Percentiles rank a stretch among this genome's conserved stretches.
Evolutionary conservation across 2,329 filamentous ascomycete species (phyloP).

Genomic region (Sclerotinia borealis): DNA sequence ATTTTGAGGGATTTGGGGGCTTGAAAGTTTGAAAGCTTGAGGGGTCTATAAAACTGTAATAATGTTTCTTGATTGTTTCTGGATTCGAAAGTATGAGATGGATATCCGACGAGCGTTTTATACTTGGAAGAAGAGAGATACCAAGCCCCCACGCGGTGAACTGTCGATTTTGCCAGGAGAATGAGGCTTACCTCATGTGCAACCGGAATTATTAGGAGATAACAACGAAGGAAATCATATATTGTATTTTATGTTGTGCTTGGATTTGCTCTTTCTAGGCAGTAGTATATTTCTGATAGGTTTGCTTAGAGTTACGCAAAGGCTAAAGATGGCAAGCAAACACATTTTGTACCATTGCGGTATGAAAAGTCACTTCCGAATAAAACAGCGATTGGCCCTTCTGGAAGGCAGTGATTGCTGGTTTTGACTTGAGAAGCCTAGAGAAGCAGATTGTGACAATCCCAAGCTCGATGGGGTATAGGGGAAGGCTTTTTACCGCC

Average conservation of each 20-base stretch:
- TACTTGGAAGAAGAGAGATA: background rate
- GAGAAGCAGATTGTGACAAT: background rate
- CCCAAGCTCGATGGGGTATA: background rate
- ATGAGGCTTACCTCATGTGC: conserved; percentile 6
- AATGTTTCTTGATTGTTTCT: background rate
- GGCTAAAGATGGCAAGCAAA: background rate
- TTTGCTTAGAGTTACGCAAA: background rate
- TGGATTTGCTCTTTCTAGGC: background rate
- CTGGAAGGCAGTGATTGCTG: background rate
- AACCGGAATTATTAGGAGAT: conserved; percentile 7
- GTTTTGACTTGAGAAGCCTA: background rate
- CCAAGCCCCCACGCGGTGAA: background rate
- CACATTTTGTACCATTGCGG: background rate
- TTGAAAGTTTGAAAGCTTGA: background rate
- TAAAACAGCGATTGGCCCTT: conserved; percentile 1
- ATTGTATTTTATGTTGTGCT: background rate
- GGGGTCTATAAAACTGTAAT: background rate
- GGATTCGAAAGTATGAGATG: background rate
- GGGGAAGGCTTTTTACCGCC: background rate
- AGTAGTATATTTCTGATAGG: background rate
- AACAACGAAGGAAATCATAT: background rate
- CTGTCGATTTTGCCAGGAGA: background rate
- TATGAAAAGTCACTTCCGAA: background rate
- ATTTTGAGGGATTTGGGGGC: background rate
- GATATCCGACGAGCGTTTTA: conserved; percentile 1